These are phyloP conservation scores for Tuber calosporum DNA, from an alignment of 495 filamentous ascomycete genomes.

Conservation along the genomic window DNA sequence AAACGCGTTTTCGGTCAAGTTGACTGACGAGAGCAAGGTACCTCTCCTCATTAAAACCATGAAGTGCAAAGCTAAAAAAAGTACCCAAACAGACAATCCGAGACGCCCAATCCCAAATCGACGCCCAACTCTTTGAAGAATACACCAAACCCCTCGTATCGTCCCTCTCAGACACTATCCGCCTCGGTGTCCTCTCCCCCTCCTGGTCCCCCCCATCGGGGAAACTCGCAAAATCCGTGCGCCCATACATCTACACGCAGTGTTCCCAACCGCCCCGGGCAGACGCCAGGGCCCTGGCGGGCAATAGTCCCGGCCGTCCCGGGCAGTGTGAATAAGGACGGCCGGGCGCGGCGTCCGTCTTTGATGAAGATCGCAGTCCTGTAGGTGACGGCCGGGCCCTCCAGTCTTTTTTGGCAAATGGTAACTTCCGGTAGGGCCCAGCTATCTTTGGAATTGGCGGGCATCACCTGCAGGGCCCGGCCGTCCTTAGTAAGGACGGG, in stretches of 20 bases:
- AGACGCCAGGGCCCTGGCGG: too few species aligned
- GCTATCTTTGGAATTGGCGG: too few species aligned
- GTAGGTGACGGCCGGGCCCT: too few species aligned
- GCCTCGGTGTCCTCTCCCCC: conserved; percentile 59
- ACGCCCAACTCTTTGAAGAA: conserved; percentile 77
- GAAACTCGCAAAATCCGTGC: conserved; percentile 62
- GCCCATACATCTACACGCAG: conserved; percentile 83
- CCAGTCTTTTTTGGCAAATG: too few species aligned
- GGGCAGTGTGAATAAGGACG: too few species aligned
- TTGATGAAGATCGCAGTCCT: too few species aligned
- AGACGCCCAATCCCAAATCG: conserved; percentile 82
- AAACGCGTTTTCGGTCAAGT: conserved; percentile 75
- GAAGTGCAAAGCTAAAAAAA: not conserved
- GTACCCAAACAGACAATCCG: conserved; percentile 57
- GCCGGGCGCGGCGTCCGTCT: too few species aligned
- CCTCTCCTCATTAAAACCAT: not conserved
- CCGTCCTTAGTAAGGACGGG: too few species aligned
- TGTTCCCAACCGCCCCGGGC: too few species aligned
- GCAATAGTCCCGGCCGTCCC: too few species aligned
- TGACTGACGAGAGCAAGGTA: conserved; percentile 76
- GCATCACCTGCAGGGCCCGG: too few species aligned
- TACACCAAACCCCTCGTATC: conserved; percentile 71
- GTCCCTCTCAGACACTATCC: conserved; percentile 57
- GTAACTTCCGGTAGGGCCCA: too few species aligned
- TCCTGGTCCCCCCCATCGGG: conserved; percentile 60